A percentile compares a stretch with the other conserved stretches of the same genome.
These are phyloP conservation scores for Knufia petricola DNA, from an alignment of 2,329 filamentous ascomycete genomes.

Conservation along the genomic window DNA sequence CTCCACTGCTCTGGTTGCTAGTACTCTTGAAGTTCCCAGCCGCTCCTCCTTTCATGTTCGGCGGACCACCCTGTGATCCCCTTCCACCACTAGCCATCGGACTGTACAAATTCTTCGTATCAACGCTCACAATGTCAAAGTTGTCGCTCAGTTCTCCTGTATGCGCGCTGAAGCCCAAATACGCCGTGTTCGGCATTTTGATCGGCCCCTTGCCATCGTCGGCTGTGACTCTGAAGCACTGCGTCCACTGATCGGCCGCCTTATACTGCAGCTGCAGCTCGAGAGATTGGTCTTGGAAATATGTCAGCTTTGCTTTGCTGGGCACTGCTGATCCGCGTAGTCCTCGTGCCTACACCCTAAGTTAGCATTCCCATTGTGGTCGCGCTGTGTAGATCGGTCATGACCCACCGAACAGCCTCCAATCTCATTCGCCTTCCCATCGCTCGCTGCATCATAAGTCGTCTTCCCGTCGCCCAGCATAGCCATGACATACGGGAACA, in stretches of 20 bases:
- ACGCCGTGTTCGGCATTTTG: constrained; percentile 64
- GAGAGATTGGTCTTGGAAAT: constrained; percentile 91
- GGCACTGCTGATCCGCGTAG: constrained; percentile 70
- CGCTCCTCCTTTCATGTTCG: constrained; percentile 13
- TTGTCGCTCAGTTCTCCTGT: constrained; percentile 95
- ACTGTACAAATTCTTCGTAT: constrained; percentile 80
- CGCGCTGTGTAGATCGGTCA: not conserved
- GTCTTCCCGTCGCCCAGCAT: constrained; percentile 92
- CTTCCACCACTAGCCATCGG: constrained; percentile 25
- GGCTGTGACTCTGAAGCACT: constrained; percentile 66
- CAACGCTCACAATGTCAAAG: constrained; percentile 86
- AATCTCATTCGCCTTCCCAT: constrained; percentile 86
- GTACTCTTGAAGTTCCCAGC: constrained; percentile 20
- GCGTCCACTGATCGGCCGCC: constrained; percentile 73
- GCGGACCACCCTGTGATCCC: constrained; percentile 14
- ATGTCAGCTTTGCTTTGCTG: constrained; percentile 80
- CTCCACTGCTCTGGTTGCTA: constrained; percentile 25
- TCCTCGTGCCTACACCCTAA: constrained; percentile 55
- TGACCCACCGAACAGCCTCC: constrained; percentile 72
- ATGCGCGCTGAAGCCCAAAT: constrained; percentile 59
- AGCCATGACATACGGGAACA: constrained; percentile 97
- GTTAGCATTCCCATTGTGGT: not conserved
- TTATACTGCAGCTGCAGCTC: constrained; percentile 93
- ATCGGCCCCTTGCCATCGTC: constrained; percentile 52
- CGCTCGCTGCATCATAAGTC: constrained; percentile 81